Evolutionary conservation across 2,329 filamentous ascomycete genomes (phyloP), one percentile per base, ranked within the genome.

Genomic region (Chaetomiaceae sp.): DNA sequence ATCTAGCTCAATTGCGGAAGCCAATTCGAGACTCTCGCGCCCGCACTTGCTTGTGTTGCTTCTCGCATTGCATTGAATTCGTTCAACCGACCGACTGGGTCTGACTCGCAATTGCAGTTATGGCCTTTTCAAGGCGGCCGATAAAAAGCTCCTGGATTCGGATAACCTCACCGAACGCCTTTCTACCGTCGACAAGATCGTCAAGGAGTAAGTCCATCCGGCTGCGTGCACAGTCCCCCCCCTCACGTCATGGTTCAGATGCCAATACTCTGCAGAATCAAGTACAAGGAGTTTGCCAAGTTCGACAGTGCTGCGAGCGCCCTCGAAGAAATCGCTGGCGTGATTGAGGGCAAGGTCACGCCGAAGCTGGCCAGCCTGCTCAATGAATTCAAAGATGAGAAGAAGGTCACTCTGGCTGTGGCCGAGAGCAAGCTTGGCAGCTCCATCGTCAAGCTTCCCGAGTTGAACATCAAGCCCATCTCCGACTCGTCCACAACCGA

Each of bases 201-300:
- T 90, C 65, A 87, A 88, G 65, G 82, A 95, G 87, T 92, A 78
- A 78, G 87, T 80, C 27, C 20, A 13, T 36, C 36, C 30, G 50
- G 20, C 14, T 10, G 27, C 27, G 21, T 52, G 40, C 40, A 36
- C 38, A 29, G 25, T 11, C 21, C 4, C 20, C 6, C 14, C 5
- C 14, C 4, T 43, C 34, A 14, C 14, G 6, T 43, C 34, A 14
- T 32, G 47, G 44, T 51, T 32, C 38, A 13, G 48, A 34, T 48
- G 53, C 61, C 57, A 59, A 63, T 48, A 46, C 36, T 16, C 27
- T 20, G 21, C 62, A 92, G 87, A 73, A 76, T 99, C 65, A 96
- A 96, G 76, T 80, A 97, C 69, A 97, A 97, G 81, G 86, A 92
- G 71, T 97, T 99, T 73, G 79, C 89, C 73, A 97, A 97, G 78